Percentiles rank a stretch among this genome's conserved stretches.
phyloP scores from a whole-genome alignment of 208 protist species.

The Acanthamoeba quina region DNA sequence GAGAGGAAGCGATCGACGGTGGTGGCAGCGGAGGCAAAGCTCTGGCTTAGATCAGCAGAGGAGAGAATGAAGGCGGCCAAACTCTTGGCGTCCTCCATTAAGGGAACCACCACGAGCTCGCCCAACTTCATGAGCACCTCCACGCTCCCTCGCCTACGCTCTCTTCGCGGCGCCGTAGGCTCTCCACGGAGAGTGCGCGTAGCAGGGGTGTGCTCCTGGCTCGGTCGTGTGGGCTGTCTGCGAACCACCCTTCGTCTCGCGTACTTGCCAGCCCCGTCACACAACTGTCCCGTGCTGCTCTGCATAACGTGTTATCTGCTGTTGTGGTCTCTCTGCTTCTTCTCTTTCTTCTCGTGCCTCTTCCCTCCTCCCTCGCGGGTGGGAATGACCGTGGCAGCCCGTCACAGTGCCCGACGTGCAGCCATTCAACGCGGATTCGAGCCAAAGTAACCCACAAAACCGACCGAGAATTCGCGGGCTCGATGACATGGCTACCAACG shows the following conservation, averaged over 20 bases:
- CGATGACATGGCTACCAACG: too few relatives aligned
- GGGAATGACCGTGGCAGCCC: too few relatives aligned
- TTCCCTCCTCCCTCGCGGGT: too few relatives aligned
- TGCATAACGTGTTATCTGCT: not conserved
- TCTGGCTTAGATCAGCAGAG: not conserved
- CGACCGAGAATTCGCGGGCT: not conserved
- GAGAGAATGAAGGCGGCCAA: constrained; percentile 15
- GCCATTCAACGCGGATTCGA: not conserved
- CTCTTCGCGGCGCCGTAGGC: not conserved
- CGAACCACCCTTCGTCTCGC: not conserved
- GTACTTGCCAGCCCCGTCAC: not conserved
- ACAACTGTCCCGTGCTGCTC: constrained; percentile 10
- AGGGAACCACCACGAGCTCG: not conserved
- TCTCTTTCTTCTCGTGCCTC: too few relatives aligned
- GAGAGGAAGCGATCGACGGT: constrained; percentile 21
- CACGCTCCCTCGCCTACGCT: constrained; percentile 5
- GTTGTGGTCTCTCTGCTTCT: too few relatives aligned
- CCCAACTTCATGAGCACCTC: constrained; percentile 33
- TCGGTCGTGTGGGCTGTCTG: not conserved
- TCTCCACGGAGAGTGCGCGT: not conserved
- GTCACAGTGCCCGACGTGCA: not conserved
- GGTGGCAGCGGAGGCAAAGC: not conserved
- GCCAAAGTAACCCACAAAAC: not conserved
- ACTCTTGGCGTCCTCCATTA: constrained; percentile 14
- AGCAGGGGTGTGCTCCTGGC: not conserved